Percentiles rank a stretch among this genome's conserved stretches.
Evolutionary conservation across 148 eudicot species (phyloP).

Genomic region (Camellia japonica): DNA sequence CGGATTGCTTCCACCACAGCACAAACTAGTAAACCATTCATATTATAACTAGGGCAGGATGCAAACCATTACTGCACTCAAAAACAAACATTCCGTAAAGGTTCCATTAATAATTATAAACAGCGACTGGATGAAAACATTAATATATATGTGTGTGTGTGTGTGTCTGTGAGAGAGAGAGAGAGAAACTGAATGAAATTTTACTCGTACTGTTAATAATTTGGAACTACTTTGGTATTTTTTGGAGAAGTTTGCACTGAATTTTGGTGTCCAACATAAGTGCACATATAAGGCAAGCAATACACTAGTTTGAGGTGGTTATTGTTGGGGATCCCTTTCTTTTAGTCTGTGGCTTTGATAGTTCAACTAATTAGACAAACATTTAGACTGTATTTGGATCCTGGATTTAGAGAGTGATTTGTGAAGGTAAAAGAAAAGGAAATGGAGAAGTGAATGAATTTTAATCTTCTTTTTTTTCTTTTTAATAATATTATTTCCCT

Average conservation of each 20-base stretch:
- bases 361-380: background rate
- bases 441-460: background rate
- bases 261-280: background rate
- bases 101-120: background rate
- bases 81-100: background rate
- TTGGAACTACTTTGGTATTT: too few relatives aligned
- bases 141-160: too few relatives aligned
- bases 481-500: too few relatives aligned
- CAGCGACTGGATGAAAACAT: background rate
- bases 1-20: constrained; percentile 3
- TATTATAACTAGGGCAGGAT: background rate
- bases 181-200: too few relatives aligned
- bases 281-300: background rate
- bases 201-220: too few relatives aligned
- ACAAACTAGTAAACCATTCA: background rate
- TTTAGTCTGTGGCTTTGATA: background rate
- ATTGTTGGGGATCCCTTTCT: background rate
- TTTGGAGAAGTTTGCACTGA: background rate
- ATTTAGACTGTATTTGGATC: background rate
- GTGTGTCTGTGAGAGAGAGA: too few relatives aligned
- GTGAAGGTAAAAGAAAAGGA: background rate
- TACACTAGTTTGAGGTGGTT: background rate
- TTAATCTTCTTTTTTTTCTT: too few relatives aligned
- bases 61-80: constrained; percentile 7
- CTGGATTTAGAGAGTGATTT: background rate